Conservation (phyloP, 192 early-diverging fungal genomes). For the Pilobolus umbonatus region DNA sequence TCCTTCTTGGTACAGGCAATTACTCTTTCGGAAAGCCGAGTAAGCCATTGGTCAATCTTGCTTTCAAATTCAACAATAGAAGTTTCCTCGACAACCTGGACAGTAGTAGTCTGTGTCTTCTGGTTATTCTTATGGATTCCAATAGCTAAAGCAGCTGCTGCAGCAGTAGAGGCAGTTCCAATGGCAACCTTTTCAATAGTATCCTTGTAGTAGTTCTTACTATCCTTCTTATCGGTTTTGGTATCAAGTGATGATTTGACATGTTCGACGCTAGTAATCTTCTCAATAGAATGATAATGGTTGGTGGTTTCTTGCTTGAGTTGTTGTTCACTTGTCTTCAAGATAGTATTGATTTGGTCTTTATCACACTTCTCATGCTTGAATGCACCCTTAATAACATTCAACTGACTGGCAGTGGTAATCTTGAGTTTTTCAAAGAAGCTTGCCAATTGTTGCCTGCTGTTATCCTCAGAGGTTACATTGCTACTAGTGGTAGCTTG, state of each 20-base stretch:
- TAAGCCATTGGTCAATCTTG: constrained; percentile 16
- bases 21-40: neutral
- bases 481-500: neutral
- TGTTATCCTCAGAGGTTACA: neutral
- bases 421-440: constrained; percentile 12
- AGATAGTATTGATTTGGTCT: neutral
- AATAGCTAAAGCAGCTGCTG: constrained; percentile 15
- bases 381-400: neutral
- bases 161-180: constrained; percentile 14
- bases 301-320: constrained; percentile 2
- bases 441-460: constrained; percentile 10
- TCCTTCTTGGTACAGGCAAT: constrained; percentile 18
- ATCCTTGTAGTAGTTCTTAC: constrained; percentile 4
- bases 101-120: neutral
- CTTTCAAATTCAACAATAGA: constrained; percentile 1
- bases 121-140: constrained; percentile 13
- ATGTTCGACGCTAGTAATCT: neutral
- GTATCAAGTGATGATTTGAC: no score
- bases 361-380: neutral
- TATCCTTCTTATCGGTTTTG: neutral
- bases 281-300: constrained; percentile 8
- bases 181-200: constrained; percentile 13
- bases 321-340: constrained; percentile 2
- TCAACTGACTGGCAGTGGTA: constrained; percentile 2
- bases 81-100: constrained; percentile 5